phyloP scores from a whole-genome alignment of 2,329 filamentous ascomycete genomes.

The Karstenula rhodostoma region DNA sequence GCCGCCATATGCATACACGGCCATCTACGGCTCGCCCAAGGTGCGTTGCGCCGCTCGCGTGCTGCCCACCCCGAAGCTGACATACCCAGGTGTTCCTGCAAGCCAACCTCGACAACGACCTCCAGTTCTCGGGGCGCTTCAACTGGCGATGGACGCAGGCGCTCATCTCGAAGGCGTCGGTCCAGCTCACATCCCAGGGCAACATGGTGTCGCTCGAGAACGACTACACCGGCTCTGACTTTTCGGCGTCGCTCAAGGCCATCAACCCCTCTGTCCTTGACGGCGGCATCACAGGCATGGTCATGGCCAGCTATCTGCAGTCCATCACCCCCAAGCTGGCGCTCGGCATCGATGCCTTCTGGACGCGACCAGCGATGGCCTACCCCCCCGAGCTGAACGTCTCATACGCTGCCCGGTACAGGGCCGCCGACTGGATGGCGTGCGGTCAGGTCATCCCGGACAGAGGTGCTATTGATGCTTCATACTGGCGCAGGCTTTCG shows the following conservation, averaged over 20 bases:
- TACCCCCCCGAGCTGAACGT: constrained; percentile 90
- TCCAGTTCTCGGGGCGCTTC: constrained; percentile 84
- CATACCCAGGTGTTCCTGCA: constrained; percentile 83
- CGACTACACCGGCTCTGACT: constrained; percentile 93
- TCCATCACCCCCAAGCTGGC: constrained; percentile 86
- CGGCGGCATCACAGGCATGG: constrained; percentile 91
- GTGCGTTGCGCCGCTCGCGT: constrained; percentile 60
- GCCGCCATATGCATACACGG: constrained; percentile 94
- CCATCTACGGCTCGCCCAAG: constrained; percentile 91
- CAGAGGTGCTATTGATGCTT: constrained; percentile 80
- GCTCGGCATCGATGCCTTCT: constrained; percentile 89
- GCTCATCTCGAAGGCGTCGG: constrained; percentile 84
- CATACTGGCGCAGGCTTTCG: constrained; percentile 91
- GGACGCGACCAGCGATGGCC: constrained; percentile 85
- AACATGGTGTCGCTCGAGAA: constrained; percentile 94
- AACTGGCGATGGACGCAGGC: constrained; percentile 88
- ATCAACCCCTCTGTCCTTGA: constrained; percentile 95
- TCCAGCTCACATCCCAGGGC: constrained; percentile 85
- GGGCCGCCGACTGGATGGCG: constrained; percentile 89
- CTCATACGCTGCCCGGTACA: constrained; percentile 92
- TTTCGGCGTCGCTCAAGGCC: constrained; percentile 90
- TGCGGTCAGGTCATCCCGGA: constrained; percentile 89
- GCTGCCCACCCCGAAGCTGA: constrained; percentile 29
- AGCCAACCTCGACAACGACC: constrained; percentile 93
- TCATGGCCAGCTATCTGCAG: constrained; percentile 95